Conservation (phyloP, 2,329 filamentous ascomycete genomes). For the Thielaviopsis euricoi region DNA sequence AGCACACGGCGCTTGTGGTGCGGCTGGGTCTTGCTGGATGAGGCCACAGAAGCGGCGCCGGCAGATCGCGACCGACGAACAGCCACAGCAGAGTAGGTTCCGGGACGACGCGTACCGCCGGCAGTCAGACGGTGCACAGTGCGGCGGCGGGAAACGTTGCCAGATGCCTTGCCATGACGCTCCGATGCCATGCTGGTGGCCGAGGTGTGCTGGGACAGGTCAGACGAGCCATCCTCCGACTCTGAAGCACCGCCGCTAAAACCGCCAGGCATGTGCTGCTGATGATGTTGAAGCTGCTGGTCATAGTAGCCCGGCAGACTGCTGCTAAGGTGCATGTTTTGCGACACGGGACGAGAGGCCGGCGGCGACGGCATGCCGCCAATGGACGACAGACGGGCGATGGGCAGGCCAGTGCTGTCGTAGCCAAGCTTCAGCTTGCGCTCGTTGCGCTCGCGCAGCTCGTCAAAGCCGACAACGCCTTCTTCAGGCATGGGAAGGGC, state of each 20-base stretch:
- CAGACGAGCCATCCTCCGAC: conserved; percentile 2
- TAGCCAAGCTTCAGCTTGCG: conserved; percentile 5
- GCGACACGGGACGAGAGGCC: conserved; percentile 5
- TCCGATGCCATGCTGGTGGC: conserved; percentile 3
- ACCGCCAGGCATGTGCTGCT: neutral
- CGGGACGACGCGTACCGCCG: neutral
- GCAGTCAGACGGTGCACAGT: neutral
- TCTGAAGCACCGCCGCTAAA: neutral
- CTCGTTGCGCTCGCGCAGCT: conserved; percentile 10
- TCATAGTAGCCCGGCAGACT: neutral
- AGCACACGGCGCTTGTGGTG: conserved; percentile 5
- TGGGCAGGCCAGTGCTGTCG: conserved; percentile 8
- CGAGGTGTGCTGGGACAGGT: conserved; percentile 2
- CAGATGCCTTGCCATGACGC: neutral
- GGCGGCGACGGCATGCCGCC: conserved; percentile 10
- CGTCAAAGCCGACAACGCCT: conserved; percentile 9
- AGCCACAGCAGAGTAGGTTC: neutral
- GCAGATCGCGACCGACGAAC: conserved; percentile 1
- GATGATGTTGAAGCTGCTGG: too few relatives aligned
- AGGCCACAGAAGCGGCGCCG: neutral
- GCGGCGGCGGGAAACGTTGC: neutral
- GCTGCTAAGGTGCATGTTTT: neutral
- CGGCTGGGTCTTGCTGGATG: neutral
- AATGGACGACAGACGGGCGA: conserved; percentile 8
- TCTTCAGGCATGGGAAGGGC: conserved; percentile 10